Conservation (phyloP, 495 filamentous ascomycete genomes). For the Penicillium verhagenii region DNA sequence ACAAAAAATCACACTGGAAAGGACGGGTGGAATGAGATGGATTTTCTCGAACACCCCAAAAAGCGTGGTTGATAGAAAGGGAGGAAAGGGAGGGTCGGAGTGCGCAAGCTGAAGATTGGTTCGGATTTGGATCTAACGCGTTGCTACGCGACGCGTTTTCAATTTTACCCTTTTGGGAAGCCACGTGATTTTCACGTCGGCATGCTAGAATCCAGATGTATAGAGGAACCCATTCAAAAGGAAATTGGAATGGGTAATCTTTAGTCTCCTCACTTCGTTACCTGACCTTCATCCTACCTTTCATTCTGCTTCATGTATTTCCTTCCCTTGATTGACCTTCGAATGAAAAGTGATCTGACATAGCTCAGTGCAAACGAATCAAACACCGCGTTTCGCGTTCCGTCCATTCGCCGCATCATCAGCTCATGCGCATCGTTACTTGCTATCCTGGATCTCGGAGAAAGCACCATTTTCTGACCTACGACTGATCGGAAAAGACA, state of each 20-base stretch:
- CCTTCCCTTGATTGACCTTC: not conserved
- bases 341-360: not conserved
- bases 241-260: too few species aligned
- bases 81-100: slow-evolving; percentile 20
- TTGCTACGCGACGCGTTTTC: slow-evolving; percentile 30
- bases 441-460: not conserved
- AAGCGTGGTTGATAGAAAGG: slow-evolving; percentile 6
- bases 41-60: slow-evolving; percentile 10
- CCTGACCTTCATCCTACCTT: not conserved
- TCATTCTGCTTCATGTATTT: not conserved
- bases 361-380: slow-evolving; percentile 1
- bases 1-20: not conserved
- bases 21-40: not conserved
- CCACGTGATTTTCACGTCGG: too few species aligned
- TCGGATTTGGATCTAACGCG: slow-evolving; percentile 25
- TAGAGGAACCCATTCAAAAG: not conserved
- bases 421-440: not conserved
- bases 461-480: not conserved
- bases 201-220: not conserved
- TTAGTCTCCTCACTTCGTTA: too few species aligned
- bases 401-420: slow-evolving; percentile 5
- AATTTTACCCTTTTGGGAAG: slow-evolving; percentile 4
- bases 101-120: slow-evolving; percentile 12
- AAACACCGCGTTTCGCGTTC: slow-evolving; percentile 18
- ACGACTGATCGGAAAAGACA: not conserved